A percentile compares a stretch with the other conserved stretches of the same genome.
These are phyloP conservation scores for Penicillium brevicompactum DNA, from an alignment of 2,329 filamentous ascomycete genomes.

Conservation along the genomic window DNA sequence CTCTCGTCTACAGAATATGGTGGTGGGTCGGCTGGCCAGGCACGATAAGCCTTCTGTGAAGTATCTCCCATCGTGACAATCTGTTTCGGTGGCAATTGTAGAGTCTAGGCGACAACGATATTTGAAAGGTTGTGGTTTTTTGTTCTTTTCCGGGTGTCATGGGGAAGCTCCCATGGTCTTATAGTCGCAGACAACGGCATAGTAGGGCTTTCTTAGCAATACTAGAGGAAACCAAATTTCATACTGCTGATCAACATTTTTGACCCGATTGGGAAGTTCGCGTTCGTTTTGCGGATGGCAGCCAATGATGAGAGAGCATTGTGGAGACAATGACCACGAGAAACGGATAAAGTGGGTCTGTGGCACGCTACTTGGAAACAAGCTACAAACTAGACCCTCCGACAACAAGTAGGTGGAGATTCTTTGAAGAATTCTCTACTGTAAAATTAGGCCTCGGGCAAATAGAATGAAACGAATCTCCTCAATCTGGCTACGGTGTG, in stretches of 20 bases:
- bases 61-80: not conserved
- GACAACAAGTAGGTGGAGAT: no score
- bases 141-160: not conserved
- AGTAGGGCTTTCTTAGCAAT: no score
- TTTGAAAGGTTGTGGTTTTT: not conserved
- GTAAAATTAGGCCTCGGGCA: no score
- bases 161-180: not conserved
- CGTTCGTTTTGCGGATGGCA: not conserved
- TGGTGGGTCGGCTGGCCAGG: not conserved
- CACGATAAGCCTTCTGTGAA: not conserved
- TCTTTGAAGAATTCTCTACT: no score
- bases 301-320: not conserved
- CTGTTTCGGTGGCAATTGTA: not conserved
- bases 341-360: not conserved
- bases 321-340: not conserved
- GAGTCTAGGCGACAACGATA: not conserved
- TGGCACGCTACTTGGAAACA: not conserved
- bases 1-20: not conserved
- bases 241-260: not conserved
- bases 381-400: not conserved
- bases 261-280: constrained; percentile 8
- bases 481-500: no score
- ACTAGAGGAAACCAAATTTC: not conserved
- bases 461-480: no score
- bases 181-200: not conserved